Evolutionary conservation across 129 eudicot genomes (phyloP), one percentile per base, ranked within the genome.

Genomic region (Lactuca saligna): DNA sequence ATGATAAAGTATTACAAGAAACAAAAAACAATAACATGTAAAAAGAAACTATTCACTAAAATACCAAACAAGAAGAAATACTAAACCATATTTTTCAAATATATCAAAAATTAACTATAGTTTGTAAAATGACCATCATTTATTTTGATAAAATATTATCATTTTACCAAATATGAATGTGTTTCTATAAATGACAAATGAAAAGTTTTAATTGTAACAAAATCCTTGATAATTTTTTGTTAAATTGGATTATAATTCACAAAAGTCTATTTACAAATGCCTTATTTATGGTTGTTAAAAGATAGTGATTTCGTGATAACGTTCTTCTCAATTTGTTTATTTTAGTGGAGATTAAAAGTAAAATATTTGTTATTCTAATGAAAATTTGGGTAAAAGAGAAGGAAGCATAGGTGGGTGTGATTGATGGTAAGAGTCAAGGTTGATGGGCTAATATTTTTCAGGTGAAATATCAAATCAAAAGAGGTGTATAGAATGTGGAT

Each of bases 401-500:
- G 6, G 42, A 57, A 9, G 16, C 66, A 59, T 46, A 25, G 17
- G 48, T 48, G 57, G 57, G 57, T 53, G 57, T 53, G 57, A 53
- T 14, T 53, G 57, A 17, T 38, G 65, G 9, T 55, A 38, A 55
- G 63, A 56, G 73, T 76, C 75, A 51, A 68, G 69, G 34, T 61
- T 69, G 75, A 68, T 57, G 71, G 75, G 70, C 80, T 41, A 61
- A 61, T 41, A 29, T n/a, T n/a, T 63, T 50, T 41, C 70, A 50
- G 70, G 81, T 76, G 81, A 61, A 62, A 76, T 54, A 61, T 76
- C 71, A 76, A 76, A 31, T 69, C 75, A 69, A 61, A 75, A 32
- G 38, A 42, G 29, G 58, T 32, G 72, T 71, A 57, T 63, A 55
- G 55, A 60, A 71, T 48, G 61, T 11, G 72, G 62, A 58, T 59